A percentile compares a stretch with the other conserved stretches of the same genome.
phyloP scores from a whole-genome alignment of 352 stramenopile genomes.

The Globisporangium ultimum region DNA sequence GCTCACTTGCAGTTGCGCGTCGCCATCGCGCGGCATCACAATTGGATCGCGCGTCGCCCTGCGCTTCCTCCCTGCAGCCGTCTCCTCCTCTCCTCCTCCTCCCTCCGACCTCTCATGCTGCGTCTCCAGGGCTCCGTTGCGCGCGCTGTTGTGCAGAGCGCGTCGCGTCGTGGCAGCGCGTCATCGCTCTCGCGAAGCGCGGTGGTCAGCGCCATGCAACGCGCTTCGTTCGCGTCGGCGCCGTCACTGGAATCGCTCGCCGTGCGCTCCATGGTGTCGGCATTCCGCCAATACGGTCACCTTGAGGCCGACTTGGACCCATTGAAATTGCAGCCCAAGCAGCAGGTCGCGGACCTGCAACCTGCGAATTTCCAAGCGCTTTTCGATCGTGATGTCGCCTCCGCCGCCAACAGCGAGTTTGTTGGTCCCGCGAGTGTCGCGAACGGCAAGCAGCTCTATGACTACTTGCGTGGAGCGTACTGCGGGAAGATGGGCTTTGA shows the following conservation, averaged over 20 bases:
- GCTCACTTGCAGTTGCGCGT: neutral
- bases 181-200: neutral
- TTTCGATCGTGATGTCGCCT: conserved; percentile 21
- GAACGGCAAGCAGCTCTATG: conserved; percentile 52
- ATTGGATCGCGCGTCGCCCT: neutral
- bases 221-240: conserved; percentile 23
- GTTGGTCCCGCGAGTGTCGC: conserved; percentile 14
- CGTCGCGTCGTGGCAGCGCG: conserved; percentile 3
- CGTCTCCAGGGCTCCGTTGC: conserved; percentile 41
- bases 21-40: neutral
- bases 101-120: conserved; percentile 31
- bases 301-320: conserved; percentile 73
- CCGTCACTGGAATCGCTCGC: conserved; percentile 62
- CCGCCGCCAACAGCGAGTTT: conserved; percentile 18
- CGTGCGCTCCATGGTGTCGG: conserved; percentile 56
- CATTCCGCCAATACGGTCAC: conserved; percentile 76
- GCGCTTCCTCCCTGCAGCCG: neutral
- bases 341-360: conserved; percentile 31
- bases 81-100: too few relatives aligned
- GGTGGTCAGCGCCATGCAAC: neutral
- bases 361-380: conserved; percentile 50
- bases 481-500: conserved; percentile 81
- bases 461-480: conserved; percentile 58
- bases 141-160: conserved; percentile 19
- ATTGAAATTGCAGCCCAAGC: conserved; percentile 36